phyloP scores from a whole-genome alignment of 2,329 filamentous ascomycete genomes.

The Nannizzia gypsea region DNA sequence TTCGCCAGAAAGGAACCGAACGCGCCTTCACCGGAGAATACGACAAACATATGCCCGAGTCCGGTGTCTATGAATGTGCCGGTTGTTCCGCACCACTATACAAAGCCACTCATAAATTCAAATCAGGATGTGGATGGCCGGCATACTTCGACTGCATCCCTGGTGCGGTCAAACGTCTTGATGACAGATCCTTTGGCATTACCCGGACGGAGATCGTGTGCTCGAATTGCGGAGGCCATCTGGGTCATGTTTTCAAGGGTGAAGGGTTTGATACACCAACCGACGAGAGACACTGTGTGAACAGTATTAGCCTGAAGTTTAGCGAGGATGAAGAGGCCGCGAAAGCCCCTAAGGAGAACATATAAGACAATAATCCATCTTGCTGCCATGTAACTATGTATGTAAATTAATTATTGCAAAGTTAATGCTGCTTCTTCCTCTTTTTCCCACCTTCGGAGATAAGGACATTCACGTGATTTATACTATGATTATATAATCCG shows the following conservation, averaged over 20 bases:
- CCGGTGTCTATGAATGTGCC: slow-evolving; percentile 76
- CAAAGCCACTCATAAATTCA: slow-evolving; percentile 89
- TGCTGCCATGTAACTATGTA: not conserved
- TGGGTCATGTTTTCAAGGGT: slow-evolving; percentile 86
- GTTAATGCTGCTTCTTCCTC: too few relatives aligned
- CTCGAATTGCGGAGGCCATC: slow-evolving; percentile 81
- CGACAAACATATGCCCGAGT: slow-evolving; percentile 67
- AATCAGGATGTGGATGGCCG: slow-evolving; percentile 92
- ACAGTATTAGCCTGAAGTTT: slow-evolving; percentile 83
- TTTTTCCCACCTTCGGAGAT: not conserved
- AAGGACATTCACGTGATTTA: not conserved
- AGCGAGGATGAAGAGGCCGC: slow-evolving; percentile 46
- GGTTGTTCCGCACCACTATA: slow-evolving; percentile 82
- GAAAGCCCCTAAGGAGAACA: not conserved
- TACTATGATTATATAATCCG: not conserved
- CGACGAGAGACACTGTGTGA: slow-evolving; percentile 94
- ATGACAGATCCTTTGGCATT: slow-evolving; percentile 71
- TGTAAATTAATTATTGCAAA: not conserved
- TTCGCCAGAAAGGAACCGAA: slow-evolving; percentile 88
- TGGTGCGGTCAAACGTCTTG: slow-evolving; percentile 72
- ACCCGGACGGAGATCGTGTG: slow-evolving; percentile 85
- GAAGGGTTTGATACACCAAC: slow-evolving; percentile 76
- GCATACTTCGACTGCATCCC: slow-evolving; percentile 95
- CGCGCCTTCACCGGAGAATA: slow-evolving; percentile 66
- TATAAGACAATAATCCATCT: not conserved